Evolutionary conservation across 192 early-diverging fungal species (phyloP), one percentile per base, ranked within the genome.

Genomic region (Spizellomyces sp.): DNA sequence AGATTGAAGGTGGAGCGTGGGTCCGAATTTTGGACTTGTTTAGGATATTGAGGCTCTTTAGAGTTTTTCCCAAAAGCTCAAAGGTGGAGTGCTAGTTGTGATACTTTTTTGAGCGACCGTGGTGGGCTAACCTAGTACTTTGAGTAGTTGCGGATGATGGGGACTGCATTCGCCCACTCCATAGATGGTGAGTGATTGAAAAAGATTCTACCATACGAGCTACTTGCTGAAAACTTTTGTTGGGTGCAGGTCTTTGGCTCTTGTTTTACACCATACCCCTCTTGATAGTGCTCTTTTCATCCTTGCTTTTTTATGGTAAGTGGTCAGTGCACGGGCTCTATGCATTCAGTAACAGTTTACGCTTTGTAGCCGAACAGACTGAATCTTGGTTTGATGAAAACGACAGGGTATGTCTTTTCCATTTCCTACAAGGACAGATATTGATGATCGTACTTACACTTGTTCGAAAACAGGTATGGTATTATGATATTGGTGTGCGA

Each of bases 121-220:
- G n/a, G n/a, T n/a, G n/a, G n/a, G n/a, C n/a, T n/a, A n/a, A n/a
- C n/a, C n/a, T n/a, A n/a, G n/a, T n/a, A n/a, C n/a, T n/a, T n/a
- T n/a, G n/a, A n/a, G n/a, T n/a, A 66, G 69, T 44, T 70, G 22
- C 58, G 69, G 62, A 64, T 71, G 70, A 71, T 71, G 70, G 45
- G 61, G 17, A 62, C 59, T 8, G 70, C 70, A 12, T 64, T 71
- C 45, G 66, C 52, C 12, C 65, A 67, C 42, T 64, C 62, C 46
- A 45, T 64, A 14, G 62, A 64, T 64, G 62, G n/a, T n/a, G n/a
- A n/a, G 59, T 15, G n/a, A n/a, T 12, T 52, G 50, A 12, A 12
- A 52, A 12, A 52, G 50, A 12, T n/a, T n/a, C n/a, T n/a, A n/a
- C n/a, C n/a, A n/a, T n/a, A n/a, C n/a, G n/a, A n/a, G n/a, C n/a